Percentiles rank a stretch among this genome's conserved stretches.
These are phyloP conservation scores for Penicillium brevicompactum DNA, from an alignment of 2,329 filamentous ascomycete species.

Conservation along the genomic window DNA sequence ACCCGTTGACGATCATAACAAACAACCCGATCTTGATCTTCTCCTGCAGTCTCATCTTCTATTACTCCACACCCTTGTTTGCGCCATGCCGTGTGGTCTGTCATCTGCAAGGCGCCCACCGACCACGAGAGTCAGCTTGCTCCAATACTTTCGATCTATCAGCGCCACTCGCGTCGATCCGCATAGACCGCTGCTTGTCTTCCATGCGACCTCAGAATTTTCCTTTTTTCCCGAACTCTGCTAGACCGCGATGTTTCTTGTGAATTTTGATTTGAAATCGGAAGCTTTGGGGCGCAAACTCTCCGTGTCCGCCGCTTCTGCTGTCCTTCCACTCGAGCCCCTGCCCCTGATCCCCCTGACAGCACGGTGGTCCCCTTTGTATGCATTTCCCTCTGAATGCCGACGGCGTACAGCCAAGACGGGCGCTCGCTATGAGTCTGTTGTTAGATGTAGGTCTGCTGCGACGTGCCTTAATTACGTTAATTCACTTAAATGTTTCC, in stretches of 20 bases:
- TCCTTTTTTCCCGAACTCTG: neutral
- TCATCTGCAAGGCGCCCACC: slow-evolving; percentile 19
- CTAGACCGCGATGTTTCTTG: slow-evolving; percentile 11
- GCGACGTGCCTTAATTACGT: slow-evolving; percentile 11
- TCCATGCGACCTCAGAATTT: slow-evolving; percentile 17
- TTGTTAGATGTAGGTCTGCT: slow-evolving; percentile 22
- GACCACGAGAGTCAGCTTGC: neutral
- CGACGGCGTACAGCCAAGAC: slow-evolving; percentile 25
- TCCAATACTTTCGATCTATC: neutral
- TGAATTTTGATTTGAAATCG: slow-evolving; percentile 4
- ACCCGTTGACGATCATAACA: slow-evolving; percentile 1
- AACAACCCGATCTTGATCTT: neutral
- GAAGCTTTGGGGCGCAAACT: slow-evolving; percentile 1
- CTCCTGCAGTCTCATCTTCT: slow-evolving; percentile 2
- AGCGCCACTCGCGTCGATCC: slow-evolving; percentile 17
- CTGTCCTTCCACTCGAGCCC: neutral
- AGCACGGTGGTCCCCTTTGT: neutral
- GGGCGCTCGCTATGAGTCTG: slow-evolving; percentile 13
- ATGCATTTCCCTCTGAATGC: slow-evolving; percentile 12
- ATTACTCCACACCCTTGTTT: slow-evolving; percentile 25
- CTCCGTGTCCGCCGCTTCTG: neutral
- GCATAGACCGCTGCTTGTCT: slow-evolving; percentile 27
- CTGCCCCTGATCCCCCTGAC: slow-evolving; percentile 5
- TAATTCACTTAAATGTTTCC: slow-evolving; percentile 13
- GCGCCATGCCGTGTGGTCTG: slow-evolving; percentile 18